phyloP scores from a whole-genome alignment of 2,329 filamentous ascomycete genomes.

The Neopestalotiopsis clavispora region DNA sequence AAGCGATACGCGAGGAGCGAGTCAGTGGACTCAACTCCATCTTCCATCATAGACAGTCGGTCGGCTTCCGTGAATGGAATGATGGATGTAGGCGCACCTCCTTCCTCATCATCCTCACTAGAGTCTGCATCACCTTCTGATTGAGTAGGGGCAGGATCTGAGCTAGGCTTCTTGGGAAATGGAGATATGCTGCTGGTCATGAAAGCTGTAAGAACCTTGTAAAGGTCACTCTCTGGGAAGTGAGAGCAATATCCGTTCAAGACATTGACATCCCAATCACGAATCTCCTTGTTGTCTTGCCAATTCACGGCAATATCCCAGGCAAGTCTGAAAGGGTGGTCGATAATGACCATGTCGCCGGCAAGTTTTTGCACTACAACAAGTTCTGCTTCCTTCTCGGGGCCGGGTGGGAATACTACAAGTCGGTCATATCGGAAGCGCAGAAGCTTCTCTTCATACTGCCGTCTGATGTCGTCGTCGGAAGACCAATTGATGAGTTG shows the following conservation, averaged over 20 bases:
- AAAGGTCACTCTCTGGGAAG: conserved; percentile 84
- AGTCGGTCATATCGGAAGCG: conserved; percentile 81
- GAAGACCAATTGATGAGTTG: conserved; percentile 88
- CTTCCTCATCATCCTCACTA: conserved; percentile 63
- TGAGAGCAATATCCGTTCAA: conserved; percentile 80
- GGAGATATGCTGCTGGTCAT: conserved; percentile 84
- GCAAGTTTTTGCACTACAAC: conserved; percentile 77
- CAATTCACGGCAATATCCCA: conserved; percentile 94
- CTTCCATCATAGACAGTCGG: conserved; percentile 78
- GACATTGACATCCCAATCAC: conserved; percentile 79
- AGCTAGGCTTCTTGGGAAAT: conserved; percentile 59
- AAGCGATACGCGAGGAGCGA: conserved; percentile 86
- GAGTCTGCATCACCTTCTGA: conserved; percentile 51
- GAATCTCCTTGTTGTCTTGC: conserved; percentile 76
- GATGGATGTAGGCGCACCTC: conserved; percentile 57
- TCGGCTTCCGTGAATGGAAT: conserved; percentile 75
- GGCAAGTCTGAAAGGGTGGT: conserved; percentile 85
- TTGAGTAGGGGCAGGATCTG: conserved; percentile 23
- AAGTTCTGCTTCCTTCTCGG: conserved; percentile 72
- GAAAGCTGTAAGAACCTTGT: conserved; percentile 81
- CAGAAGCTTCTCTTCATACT: conserved; percentile 89
- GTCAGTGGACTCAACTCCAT: conserved; percentile 68
- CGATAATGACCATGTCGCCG: conserved; percentile 94
- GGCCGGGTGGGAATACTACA: conserved; percentile 66
- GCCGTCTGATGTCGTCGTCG: conserved; percentile 82